Percentiles rank a stretch among this genome's conserved stretches.
Evolutionary conservation across 2,329 filamentous ascomycete genomes (phyloP).

Genomic region (Beauveria sp.): DNA sequence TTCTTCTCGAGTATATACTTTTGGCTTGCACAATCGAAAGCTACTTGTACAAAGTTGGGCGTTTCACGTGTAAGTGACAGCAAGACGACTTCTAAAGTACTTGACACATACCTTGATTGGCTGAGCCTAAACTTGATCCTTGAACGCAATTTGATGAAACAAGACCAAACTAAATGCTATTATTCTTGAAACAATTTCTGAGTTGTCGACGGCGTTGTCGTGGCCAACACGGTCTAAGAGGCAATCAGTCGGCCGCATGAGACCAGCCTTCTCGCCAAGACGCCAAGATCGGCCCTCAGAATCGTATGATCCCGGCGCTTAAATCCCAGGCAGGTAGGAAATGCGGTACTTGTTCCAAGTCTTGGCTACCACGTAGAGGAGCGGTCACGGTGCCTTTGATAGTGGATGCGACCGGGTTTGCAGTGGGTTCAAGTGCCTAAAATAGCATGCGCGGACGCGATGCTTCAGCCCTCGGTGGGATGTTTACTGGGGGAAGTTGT

Average conservation of each 20-base stretch:
- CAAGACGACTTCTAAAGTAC: no score
- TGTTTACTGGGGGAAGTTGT: background rate
- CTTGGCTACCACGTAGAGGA: background rate
- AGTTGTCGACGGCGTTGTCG: background rate
- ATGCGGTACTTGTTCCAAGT: background rate
- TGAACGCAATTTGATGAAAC: no score
- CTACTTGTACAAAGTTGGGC: background rate
- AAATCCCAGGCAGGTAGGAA: background rate
- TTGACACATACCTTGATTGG: no score
- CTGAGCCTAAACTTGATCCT: no score
- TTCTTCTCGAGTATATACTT: no score
- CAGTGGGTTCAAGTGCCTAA: background rate
- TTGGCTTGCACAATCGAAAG: no score
- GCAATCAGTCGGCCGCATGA: background rate
- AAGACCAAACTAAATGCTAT: no score
- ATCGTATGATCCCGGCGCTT: background rate
- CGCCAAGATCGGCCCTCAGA: background rate
- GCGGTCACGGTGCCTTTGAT: background rate
- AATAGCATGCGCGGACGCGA: background rate
- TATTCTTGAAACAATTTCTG: background rate
- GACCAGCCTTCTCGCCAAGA: background rate
- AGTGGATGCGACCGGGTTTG: background rate
- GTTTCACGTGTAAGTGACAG: background rate
- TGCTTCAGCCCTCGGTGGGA: background rate
- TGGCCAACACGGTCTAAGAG: background rate